Evolutionary conservation across 306 rosid species (phyloP).

Genomic region (Quercus bicolor): DNA sequence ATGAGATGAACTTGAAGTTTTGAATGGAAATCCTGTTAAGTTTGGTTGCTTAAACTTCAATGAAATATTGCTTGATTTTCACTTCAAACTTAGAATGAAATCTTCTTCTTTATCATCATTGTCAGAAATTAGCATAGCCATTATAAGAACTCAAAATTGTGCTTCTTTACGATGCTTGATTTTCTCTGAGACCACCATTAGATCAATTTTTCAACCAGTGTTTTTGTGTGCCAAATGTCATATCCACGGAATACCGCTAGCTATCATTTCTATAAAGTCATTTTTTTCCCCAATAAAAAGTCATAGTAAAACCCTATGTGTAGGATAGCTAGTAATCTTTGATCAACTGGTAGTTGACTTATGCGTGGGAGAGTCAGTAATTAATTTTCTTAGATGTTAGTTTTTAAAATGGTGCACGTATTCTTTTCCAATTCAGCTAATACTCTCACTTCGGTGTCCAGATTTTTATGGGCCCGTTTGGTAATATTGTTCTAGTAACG

Average conservation of each 20-base stretch:
- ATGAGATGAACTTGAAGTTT: no score
- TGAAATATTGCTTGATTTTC: no score
- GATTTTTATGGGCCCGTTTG: no score
- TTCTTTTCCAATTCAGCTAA: background rate
- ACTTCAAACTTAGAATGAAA: no score
- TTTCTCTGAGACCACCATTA: background rate
- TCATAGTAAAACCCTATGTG: no score
- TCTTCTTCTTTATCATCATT: background rate
- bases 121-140: no score
- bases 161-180: background rate
- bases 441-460: background rate
- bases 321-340: no score
- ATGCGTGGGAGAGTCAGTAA: background rate
- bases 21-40: no score
- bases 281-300: no score
- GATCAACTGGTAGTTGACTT: background rate
- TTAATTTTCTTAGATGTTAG: background rate
- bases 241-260: background rate
- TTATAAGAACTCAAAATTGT: no score
- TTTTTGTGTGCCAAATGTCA: background rate
- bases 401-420: background rate
- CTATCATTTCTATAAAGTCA: background rate
- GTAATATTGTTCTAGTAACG: no score
- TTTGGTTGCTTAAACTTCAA: no score
- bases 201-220: background rate